Evolutionary conservation across 345 rosid genomes (phyloP).

Genomic region (Gossypium bickii): DNA sequence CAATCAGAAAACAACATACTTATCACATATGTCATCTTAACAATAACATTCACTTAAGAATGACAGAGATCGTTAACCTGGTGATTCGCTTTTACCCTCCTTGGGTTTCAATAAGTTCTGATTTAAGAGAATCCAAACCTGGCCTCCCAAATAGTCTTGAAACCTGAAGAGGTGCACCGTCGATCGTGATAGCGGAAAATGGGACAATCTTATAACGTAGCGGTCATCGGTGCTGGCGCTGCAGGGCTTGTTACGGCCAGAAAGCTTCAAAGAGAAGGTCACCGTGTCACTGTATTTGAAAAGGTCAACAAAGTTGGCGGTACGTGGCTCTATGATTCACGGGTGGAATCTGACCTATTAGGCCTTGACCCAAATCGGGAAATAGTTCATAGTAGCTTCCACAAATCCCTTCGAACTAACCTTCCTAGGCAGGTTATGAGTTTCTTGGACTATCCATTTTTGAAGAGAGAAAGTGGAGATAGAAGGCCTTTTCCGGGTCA

Average conservation of each 20-base stretch:
- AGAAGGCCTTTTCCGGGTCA: slow-evolving; percentile 10
- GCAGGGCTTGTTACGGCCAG: slow-evolving; percentile 9
- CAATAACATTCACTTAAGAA: too few species aligned
- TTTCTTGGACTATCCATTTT: slow-evolving; percentile 47
- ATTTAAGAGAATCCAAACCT: too few species aligned
- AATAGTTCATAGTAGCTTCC: slow-evolving; percentile 46
- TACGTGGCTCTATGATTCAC: slow-evolving; percentile 46
- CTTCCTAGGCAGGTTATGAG: slow-evolving; percentile 62
- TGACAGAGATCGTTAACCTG: too few species aligned
- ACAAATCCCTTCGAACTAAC: slow-evolving; percentile 55
- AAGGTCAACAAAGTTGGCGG: slow-evolving; percentile 43
- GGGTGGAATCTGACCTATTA: slow-evolving; percentile 44
- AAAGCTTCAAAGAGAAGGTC: slow-evolving; percentile 59
- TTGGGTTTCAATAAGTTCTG: too few species aligned
- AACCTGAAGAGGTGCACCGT: too few species aligned
- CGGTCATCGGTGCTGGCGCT: neutral
- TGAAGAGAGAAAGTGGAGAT: slow-evolving; percentile 10
- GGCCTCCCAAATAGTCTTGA: too few species aligned
- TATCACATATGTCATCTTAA: too few species aligned
- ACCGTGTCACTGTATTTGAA: slow-evolving; percentile 47
- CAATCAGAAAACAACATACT: too few species aligned
- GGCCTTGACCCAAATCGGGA: slow-evolving; percentile 41
- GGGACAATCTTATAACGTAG: neutral
- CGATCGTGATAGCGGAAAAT: neutral
- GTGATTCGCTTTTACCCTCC: too few species aligned